These are phyloP conservation scores for Actinomortierella ambigua DNA, from an alignment of 371 early-diverging fungal genomes.

Conservation along the genomic window DNA sequence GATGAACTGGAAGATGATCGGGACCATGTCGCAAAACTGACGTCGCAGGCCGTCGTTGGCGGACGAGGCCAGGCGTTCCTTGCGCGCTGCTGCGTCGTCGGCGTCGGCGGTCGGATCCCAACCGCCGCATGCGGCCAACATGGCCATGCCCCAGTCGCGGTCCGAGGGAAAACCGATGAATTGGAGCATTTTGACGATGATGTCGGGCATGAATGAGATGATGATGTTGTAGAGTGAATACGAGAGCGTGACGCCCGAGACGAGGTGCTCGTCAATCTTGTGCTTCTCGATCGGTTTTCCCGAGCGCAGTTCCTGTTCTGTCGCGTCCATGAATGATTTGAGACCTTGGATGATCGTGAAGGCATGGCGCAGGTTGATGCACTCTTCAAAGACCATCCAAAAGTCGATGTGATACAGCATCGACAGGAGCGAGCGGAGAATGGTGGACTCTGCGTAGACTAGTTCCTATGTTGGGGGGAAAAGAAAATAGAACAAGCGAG, in stretches of 20 bases:
- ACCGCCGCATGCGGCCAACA: constrained; percentile 40
- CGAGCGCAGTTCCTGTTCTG: constrained; percentile 33
- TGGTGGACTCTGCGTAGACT: constrained; percentile 38
- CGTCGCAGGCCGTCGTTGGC: constrained; percentile 42
- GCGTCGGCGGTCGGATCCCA: constrained; percentile 41
- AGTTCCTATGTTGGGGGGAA: constrained; percentile 22
- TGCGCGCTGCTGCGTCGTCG: constrained; percentile 22
- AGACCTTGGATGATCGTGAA: constrained; percentile 46
- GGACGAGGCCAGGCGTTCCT: constrained; percentile 39
- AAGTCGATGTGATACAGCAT: constrained; percentile 37
- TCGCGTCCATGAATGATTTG: constrained; percentile 43
- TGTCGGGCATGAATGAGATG: constrained; percentile 37
- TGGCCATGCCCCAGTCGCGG: constrained; percentile 46
- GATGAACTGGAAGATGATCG: constrained; percentile 42
- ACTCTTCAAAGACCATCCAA: constrained; percentile 45
- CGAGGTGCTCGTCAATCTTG: constrained; percentile 41
- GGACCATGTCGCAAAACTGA: constrained; percentile 48
- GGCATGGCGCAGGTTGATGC: constrained; percentile 44
- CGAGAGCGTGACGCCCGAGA: constrained; percentile 40
- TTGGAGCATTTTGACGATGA: constrained; percentile 45
- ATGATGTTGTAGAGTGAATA: constrained; percentile 47
- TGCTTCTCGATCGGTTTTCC: constrained; percentile 42
- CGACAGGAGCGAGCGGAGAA: constrained; percentile 37
- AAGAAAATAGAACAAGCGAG: neutral
- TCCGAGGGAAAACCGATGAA: constrained; percentile 45